Conservation (phyloP, 2,329 filamentous ascomycete genomes). For the Ophiostoma sp. region DNA sequence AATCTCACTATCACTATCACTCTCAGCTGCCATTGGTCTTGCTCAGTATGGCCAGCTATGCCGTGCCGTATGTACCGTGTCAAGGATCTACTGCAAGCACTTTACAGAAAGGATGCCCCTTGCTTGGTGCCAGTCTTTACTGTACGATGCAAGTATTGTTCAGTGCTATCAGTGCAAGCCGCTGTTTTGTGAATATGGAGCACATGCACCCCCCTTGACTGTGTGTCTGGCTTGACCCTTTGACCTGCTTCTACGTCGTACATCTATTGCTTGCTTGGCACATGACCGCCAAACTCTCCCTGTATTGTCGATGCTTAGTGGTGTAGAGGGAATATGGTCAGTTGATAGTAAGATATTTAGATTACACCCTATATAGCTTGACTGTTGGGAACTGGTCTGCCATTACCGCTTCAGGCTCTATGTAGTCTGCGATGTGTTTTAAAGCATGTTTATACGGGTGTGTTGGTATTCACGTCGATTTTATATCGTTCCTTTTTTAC, state of each 20-base stretch:
- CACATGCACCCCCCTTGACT: constrained; percentile 8
- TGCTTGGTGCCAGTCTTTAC: constrained; percentile 1
- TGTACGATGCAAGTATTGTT: not conserved
- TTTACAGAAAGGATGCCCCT: not conserved
- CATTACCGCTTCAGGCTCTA: not conserved
- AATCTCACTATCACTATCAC: not conserved
- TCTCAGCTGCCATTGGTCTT: not conserved
- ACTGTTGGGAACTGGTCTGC: not conserved
- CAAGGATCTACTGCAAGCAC: constrained; percentile 6
- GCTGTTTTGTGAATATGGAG: not conserved
- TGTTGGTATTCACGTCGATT: not conserved
- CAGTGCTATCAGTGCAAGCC: not conserved
- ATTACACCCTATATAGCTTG: not conserved
- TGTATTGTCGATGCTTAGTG: not conserved
- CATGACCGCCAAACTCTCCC: constrained; percentile 1
- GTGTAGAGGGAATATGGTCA: not conserved
- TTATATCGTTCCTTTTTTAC: not conserved
- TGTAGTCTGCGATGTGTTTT: not conserved
- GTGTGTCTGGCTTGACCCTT: constrained; percentile 3
- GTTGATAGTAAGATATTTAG: not conserved
- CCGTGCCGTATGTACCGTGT: not conserved
- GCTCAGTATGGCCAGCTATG: not conserved
- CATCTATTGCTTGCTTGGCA: not conserved
- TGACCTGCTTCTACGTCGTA: not conserved
- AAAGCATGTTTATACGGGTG: not conserved